Conservation (phyloP, 2,329 filamentous ascomycete genomes). For the Teratosphaeria zuluensis region DNA sequence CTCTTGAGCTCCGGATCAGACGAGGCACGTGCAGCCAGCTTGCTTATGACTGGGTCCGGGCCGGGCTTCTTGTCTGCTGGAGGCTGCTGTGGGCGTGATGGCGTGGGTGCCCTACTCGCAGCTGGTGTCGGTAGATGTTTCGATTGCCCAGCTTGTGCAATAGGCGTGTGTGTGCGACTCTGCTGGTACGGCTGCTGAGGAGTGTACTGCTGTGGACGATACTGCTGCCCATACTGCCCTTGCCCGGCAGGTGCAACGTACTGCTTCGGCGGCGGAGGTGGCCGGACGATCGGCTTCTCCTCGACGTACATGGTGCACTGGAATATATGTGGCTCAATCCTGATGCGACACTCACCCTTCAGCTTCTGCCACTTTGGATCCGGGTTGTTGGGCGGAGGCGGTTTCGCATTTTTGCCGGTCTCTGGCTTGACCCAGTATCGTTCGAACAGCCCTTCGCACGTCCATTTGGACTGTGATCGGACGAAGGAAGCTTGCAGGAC, state of each 20-base stretch:
- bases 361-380: slow-evolving; percentile 33
- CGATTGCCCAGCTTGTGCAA: slow-evolving; percentile 6
- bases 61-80: slow-evolving; percentile 19
- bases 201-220: slow-evolving; percentile 9
- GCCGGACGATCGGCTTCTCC: slow-evolving; percentile 50
- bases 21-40: slow-evolving; percentile 65
- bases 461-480: slow-evolving; percentile 65
- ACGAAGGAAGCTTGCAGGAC: slow-evolving; percentile 64
- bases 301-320: slow-evolving; percentile 66
- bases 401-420: slow-evolving; percentile 53
- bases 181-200: slow-evolving; percentile 11
- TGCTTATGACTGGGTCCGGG: slow-evolving; percentile 69
- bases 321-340: slow-evolving; percentile 70
- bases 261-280: slow-evolving; percentile 24
- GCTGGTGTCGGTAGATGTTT: slow-evolving; percentile 5
- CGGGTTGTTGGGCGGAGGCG: slow-evolving; percentile 37
- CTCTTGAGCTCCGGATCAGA: slow-evolving; percentile 63
- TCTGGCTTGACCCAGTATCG: slow-evolving; percentile 68
- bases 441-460: slow-evolving; percentile 58
- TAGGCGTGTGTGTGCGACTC: slow-evolving; percentile 9
- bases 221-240: slow-evolving; percentile 14
- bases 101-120: slow-evolving; percentile 4
- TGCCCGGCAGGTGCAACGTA: slow-evolving; percentile 1
- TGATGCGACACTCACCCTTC: slow-evolving; percentile 63
- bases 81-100: slow-evolving; percentile 3